Percentiles rank a stretch among this genome's conserved stretches.
phyloP scores from a whole-genome alignment of 345 rosid genomes.

The Citrus unshiu region DNA sequence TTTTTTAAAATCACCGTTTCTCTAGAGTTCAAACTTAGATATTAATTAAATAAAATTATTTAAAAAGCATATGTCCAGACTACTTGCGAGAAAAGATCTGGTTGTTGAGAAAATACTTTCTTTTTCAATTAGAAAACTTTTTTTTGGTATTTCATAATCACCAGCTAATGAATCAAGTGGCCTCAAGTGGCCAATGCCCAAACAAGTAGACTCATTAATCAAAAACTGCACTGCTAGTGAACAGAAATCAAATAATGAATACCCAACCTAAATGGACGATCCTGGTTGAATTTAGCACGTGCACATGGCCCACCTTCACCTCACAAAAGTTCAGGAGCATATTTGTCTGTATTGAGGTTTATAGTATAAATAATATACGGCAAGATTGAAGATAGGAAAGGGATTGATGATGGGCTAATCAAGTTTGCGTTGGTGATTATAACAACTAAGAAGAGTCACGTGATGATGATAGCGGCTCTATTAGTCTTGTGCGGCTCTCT shows the following conservation, averaged over 20 bases:
- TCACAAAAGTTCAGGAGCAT: not conserved
- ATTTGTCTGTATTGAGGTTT: not conserved
- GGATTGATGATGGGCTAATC: not conserved
- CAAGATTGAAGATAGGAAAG: not conserved
- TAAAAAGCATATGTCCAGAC: too few relatives aligned
- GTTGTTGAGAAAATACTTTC: too few relatives aligned
- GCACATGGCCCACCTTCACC: slow-evolving; percentile 1
- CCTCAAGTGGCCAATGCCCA: not conserved
- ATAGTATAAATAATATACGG: not conserved
- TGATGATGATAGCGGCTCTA: not conserved
- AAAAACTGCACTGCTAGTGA: not conserved
- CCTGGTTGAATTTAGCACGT: slow-evolving; percentile 7
- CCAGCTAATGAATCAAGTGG: not conserved
- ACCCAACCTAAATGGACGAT: slow-evolving; percentile 27
- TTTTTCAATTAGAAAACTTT: too few relatives aligned
- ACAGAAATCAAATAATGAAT: not conserved
- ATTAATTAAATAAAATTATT: too few relatives aligned
- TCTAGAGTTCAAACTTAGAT: too few relatives aligned
- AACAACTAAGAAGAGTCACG: too few relatives aligned
- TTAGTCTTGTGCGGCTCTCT: not conserved
- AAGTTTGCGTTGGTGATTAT: not conserved
- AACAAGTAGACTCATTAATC: slow-evolving; percentile 16
- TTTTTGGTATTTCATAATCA: not conserved
- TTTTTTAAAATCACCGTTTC: too few relatives aligned
- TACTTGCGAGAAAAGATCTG: too few relatives aligned